Conservation (phyloP, 306 rosid species). For the Gleditsia sinensis region DNA sequence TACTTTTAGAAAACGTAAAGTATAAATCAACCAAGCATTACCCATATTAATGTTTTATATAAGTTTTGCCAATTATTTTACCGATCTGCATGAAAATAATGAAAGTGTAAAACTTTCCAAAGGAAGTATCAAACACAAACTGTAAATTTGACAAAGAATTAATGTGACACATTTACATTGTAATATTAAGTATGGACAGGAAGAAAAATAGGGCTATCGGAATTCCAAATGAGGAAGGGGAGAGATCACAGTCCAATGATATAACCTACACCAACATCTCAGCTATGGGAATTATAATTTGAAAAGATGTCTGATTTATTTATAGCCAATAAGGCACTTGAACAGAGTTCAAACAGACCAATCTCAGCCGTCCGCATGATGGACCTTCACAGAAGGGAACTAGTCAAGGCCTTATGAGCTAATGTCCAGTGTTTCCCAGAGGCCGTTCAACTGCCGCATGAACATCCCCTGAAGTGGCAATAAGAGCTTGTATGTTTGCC, state of each 20-base stretch:
- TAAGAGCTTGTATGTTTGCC: slow-evolving; percentile 82
- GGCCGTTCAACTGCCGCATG: slow-evolving; percentile 88
- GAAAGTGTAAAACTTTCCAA: neutral
- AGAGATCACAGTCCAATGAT: slow-evolving; percentile 33
- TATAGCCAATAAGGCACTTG: slow-evolving; percentile 37
- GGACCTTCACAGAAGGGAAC: slow-evolving; percentile 26
- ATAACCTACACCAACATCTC: slow-evolving; percentile 42
- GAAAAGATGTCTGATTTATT: slow-evolving; percentile 47
- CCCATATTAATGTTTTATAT: neutral
- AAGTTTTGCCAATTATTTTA: neutral
- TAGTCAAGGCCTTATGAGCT: slow-evolving; percentile 47
- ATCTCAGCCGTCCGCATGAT: slow-evolving; percentile 37
- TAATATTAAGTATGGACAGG: slow-evolving; percentile 42
- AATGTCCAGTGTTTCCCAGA: slow-evolving; percentile 73
- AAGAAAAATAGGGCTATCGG: slow-evolving; percentile 27
- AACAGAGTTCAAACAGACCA: slow-evolving; percentile 40
- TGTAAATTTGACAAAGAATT: slow-evolving; percentile 10
- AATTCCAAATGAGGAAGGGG: slow-evolving; percentile 24
- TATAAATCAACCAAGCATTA: neutral
- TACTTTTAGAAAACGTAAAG: neutral
- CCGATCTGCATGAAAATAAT: neutral
- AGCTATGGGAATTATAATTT: slow-evolving; percentile 46
- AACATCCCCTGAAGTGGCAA: slow-evolving; percentile 82
- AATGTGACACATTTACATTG: slow-evolving; percentile 1
- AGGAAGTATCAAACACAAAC: neutral